Base-by-base conservation (phyloP, 2,329 filamentous ascomycete species). In the Trichophyton simii region DNA sequence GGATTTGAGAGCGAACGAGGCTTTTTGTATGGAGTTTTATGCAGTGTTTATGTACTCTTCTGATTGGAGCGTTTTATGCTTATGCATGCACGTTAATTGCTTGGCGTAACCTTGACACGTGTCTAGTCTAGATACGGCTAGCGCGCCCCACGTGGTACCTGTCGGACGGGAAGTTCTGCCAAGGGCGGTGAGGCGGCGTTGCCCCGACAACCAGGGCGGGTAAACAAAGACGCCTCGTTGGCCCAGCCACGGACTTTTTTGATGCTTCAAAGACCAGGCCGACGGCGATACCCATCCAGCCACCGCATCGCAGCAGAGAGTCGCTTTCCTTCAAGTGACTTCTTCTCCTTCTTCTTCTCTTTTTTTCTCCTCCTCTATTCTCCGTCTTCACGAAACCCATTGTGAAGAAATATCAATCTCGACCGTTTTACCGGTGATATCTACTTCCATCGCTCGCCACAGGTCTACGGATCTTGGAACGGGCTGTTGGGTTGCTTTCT, bases 201-300 rank as follows among this genome's bases (percentile, higher is more conserved):
- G 67, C 73, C 72, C 61, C 64, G 71, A 68, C 71, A 72, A 70
- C 44, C 66, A 61, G 36, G 54, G 61, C 28, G 41, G 46, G 73
- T 76, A 75, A 76, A 76, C 73, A 76, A 72, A 69, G 63, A 7
- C 44, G 7, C 46, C 13, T 62, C 63, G 69, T 72, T 75, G 71
- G 72, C 72, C 74, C 74, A 76, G 72, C 73, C 74, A 73, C 73
- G 28, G 50, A 34, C 50, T 31, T 54, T 54, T 54, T 28, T 28
- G 50, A 48, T 48, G 20, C 44, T 22, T 48, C 44, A 20, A 48
- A n/a, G n/a, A n/a, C 41, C 13, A 9, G n/a, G 18, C 5, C 44
- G 44, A 48, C 18, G 18, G 20, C n/a, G 20, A 44, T 44, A 44
- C 13, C 42, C 20, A 44, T 62, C 61, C 61, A 62, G 61, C 61